Conservation (phyloP, 768 basidiomycete species). For the Mycena pura region DNA sequence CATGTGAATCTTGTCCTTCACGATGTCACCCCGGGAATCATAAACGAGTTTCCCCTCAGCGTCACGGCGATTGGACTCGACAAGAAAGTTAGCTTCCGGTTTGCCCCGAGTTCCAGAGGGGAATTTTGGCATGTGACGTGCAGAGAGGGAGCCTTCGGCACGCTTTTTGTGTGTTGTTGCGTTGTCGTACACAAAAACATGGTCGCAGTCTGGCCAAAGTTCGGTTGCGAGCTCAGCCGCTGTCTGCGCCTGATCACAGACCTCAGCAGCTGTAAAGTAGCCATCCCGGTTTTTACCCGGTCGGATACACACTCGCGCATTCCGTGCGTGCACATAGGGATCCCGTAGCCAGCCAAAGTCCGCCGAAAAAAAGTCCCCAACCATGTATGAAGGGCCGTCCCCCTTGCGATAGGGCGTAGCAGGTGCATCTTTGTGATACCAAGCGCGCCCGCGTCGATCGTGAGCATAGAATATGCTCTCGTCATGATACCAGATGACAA, state of each 20-base stretch:
- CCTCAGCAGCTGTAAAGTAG: constrained; percentile 29
- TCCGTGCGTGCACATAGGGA: background rate
- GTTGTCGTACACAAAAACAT: constrained; percentile 26
- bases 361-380: constrained; percentile 35
- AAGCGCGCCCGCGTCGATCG: constrained; percentile 14
- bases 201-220: constrained; percentile 20
- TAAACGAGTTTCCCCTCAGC: constrained; percentile 22
- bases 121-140: constrained; percentile 25
- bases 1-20: constrained; percentile 25
- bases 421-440: constrained; percentile 23
- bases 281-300: constrained; percentile 31
- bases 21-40: constrained; percentile 20
- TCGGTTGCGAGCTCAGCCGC: constrained; percentile 28
- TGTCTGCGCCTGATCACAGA: constrained; percentile 12
- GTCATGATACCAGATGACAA: constrained; percentile 32
- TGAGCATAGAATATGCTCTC: no score
- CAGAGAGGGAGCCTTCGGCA: constrained; percentile 30
- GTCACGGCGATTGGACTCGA: no score
- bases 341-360: constrained; percentile 28
- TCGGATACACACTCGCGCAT: constrained; percentile 17
- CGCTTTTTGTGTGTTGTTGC: constrained; percentile 31
- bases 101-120: constrained; percentile 11
- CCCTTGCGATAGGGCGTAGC: constrained; percentile 33
- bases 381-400: constrained; percentile 35
- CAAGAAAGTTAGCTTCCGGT: constrained; percentile 20